These are phyloP conservation scores for Geranomyces variabilis DNA, from an alignment of 192 early-diverging fungal genomes.

Conservation along the genomic window DNA sequence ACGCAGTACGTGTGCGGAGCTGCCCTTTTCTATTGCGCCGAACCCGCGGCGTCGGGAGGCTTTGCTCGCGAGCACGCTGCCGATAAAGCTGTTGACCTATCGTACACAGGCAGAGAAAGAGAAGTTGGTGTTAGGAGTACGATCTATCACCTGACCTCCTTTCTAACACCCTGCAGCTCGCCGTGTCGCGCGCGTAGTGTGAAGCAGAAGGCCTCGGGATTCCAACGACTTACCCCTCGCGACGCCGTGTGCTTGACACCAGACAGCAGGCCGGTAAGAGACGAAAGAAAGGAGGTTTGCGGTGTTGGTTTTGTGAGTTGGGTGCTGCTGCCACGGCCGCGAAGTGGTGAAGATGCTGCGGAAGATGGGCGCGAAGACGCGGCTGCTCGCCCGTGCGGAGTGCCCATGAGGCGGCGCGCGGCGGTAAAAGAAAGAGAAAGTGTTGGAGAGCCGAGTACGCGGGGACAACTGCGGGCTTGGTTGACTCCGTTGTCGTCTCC, in stretches of 20 bases:
- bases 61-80: no score
- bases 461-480: no score
- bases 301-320: not conserved
- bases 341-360: not conserved
- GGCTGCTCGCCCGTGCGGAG: not conserved
- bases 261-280: not conserved
- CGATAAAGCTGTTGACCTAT: no score
- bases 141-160: no score
- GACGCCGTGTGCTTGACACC: not conserved
- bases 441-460: no score
- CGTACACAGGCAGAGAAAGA: no score
- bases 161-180: not conserved
- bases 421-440: no score
- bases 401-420: slow-evolving; percentile 2
- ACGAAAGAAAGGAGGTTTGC: slow-evolving; percentile 7
- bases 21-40: no score
- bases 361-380: not conserved
- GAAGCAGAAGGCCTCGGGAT: not conserved
- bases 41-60: no score
- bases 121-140: no score
- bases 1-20: no score
- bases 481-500: no score
- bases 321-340: not conserved
- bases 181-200: not conserved
- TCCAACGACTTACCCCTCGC: not conserved